These are phyloP conservation scores for Xylaria sp. DNA, from an alignment of 2,329 filamentous ascomycete genomes.

Conservation along the genomic window DNA sequence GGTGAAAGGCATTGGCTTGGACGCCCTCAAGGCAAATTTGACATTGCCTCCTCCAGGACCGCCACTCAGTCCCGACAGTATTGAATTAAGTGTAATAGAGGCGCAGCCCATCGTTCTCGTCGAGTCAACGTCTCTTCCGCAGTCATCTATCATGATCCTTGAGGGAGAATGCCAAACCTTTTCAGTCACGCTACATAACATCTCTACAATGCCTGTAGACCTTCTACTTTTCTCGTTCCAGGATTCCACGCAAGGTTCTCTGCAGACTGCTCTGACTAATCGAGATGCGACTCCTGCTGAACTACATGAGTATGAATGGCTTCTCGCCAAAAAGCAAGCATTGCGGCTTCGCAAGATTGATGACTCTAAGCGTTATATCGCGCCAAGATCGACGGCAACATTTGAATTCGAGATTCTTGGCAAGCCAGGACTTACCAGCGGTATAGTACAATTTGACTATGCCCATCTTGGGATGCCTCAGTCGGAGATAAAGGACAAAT, in stretches of 20 bases:
- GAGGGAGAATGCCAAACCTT: conserved; percentile 88
- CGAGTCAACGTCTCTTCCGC: conserved; percentile 79
- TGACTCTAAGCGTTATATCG: conserved; percentile 68
- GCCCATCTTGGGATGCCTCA: conserved; percentile 78
- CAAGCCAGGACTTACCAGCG: conserved; percentile 83
- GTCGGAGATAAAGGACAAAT: conserved; percentile 75
- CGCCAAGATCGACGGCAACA: conserved; percentile 72
- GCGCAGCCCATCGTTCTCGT: conserved; percentile 82
- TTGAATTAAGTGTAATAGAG: conserved; percentile 80
- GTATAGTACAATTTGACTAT: conserved; percentile 86
- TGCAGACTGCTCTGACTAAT: conserved; percentile 79
- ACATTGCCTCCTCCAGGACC: conserved; percentile 54
- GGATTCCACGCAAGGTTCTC: conserved; percentile 82
- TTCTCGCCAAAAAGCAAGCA: conserved; percentile 79
- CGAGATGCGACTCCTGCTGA: conserved; percentile 83
- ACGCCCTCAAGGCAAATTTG: conserved; percentile 63
- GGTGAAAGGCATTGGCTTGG: conserved; percentile 78
- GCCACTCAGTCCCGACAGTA: conserved; percentile 59
- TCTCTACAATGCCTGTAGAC: conserved; percentile 78
- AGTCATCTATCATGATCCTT: conserved; percentile 89
- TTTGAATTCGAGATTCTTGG: conserved; percentile 89
- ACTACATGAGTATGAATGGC: conserved; percentile 85
- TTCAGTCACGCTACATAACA: conserved; percentile 82
- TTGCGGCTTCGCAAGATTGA: conserved; percentile 65
- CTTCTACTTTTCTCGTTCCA: conserved; percentile 89